phyloP scores from a whole-genome alignment of 495 filamentous ascomycete species.

The Lasiosphaeris hirsuta region DNA sequence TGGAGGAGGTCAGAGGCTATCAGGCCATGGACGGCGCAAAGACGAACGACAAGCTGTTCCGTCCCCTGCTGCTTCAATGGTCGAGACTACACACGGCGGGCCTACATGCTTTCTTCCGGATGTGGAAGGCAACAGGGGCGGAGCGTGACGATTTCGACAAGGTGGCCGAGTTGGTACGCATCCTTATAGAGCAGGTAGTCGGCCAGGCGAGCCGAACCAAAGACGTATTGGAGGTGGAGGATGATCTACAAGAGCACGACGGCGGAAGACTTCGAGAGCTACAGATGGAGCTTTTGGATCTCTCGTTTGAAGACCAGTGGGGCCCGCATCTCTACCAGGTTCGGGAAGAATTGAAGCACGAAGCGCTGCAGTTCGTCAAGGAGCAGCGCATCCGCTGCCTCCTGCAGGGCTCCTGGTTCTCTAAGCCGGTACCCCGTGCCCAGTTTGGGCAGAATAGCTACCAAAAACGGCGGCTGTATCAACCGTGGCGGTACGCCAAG shows the following conservation, averaged over 20 bases:
- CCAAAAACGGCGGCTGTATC: slow-evolving; percentile 35
- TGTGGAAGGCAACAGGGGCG: slow-evolving; percentile 89
- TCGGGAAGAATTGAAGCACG: slow-evolving; percentile 86
- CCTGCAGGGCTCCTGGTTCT: slow-evolving; percentile 87
- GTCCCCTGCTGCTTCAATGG: slow-evolving; percentile 89
- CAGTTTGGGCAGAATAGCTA: slow-evolving; percentile 25
- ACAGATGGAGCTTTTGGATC: slow-evolving; percentile 92
- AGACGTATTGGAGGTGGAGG: slow-evolving; percentile 84
- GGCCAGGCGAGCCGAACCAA: slow-evolving; percentile 79
- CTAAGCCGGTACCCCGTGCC: slow-evolving; percentile 47
- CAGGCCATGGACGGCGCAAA: slow-evolving; percentile 71
- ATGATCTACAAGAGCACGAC: slow-evolving; percentile 82
- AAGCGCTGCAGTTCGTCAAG: slow-evolving; percentile 92
- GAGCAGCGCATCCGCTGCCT: slow-evolving; percentile 95
- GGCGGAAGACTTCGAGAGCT: slow-evolving; percentile 70
- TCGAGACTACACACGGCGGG: slow-evolving; percentile 87
- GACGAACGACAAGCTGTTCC: slow-evolving; percentile 82
- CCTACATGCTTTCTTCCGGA: slow-evolving; percentile 81
- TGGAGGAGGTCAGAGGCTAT: slow-evolving; percentile 76
- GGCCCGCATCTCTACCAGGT: slow-evolving; percentile 84
- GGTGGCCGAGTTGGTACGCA: slow-evolving; percentile 82
- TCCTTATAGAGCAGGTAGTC: slow-evolving; percentile 87
- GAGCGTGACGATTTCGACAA: slow-evolving; percentile 86
- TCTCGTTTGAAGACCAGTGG: slow-evolving; percentile 93
- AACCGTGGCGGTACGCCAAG: slow-evolving; percentile 75